phyloP scores from a whole-genome alignment of 345 rosid genomes.

The Euphorbia tirucalli region DNA sequence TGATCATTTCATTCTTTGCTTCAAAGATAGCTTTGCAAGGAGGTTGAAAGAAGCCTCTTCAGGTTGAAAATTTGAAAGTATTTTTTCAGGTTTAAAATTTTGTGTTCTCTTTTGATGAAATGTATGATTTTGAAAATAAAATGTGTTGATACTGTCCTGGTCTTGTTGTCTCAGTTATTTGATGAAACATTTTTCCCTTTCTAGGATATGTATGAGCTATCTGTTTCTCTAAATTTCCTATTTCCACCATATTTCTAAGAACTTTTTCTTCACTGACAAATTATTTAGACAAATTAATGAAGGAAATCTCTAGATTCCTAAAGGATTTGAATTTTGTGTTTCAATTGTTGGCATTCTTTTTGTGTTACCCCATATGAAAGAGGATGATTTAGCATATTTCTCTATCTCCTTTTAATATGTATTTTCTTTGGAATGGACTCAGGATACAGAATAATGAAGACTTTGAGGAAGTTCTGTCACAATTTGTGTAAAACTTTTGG shows the following conservation, averaged over 20 bases:
- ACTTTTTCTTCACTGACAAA: no score
- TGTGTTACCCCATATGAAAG: background rate
- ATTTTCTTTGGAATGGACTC: constrained; percentile 20
- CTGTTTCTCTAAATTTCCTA: background rate
- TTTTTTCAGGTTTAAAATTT: no score
- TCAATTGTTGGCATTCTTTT: background rate
- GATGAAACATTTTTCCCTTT: background rate
- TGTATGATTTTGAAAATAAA: background rate
- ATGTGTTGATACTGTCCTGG: no score
- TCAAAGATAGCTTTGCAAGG: background rate
- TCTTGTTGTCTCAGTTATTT: background rate
- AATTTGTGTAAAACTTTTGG: constrained; percentile 62
- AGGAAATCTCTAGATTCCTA: background rate
- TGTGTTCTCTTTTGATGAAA: no score
- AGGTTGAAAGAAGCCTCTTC: background rate
- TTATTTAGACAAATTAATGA: background rate
- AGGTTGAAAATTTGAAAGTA: no score
- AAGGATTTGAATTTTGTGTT: background rate
- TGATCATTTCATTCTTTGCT: background rate
- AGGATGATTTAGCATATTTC: background rate
- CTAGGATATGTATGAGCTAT: background rate
- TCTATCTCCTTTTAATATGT: constrained; percentile 6
- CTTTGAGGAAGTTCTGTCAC: constrained; percentile 48
- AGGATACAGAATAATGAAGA: constrained; percentile 64
- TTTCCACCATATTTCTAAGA: background rate